Evolutionary conservation across 192 early-diverging fungal genomes (phyloP), one percentile per base, ranked within the genome.

Genomic region (Mortierella hygrophila): DNA sequence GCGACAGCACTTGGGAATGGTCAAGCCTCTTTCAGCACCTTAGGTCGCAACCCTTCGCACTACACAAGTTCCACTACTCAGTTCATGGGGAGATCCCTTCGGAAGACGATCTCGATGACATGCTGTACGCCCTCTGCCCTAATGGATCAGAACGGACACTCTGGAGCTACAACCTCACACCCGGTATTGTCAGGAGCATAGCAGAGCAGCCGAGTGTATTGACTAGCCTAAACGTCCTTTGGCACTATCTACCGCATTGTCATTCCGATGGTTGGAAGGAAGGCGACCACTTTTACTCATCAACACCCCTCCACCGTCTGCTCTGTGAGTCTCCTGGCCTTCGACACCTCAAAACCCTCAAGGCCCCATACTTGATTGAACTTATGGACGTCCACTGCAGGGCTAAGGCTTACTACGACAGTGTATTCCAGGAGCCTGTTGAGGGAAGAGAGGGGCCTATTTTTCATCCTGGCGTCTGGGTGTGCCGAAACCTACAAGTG

Each of bases 51-150:
- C 29, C 60, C 26, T 65, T 65, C 29, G 26, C 60, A 32, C 29
- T 65, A 13, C n/a, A 65, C 60, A 65, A 32, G 60, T 65, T 65
- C 60, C 60, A 65, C 11, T 65, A 65, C 60, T 65, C 60, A 10
- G 60, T 32, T 2, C 60, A 32, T 11, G 11, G 60, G 7, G 60
- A 32, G 8, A 35, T 65, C 29, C 60, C 60, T 32, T 65, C 60
- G 29, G 60, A 65, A 65, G 60, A 65, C 60, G 60, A 65, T 32
- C 60, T 65, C 9, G 10, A 65, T 29, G 60, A 65, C 11, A 65
- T 65, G 60, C 29, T 65, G 60, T 65, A 65, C 23, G 60, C 29
- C 11, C 60, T 65, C 9, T 65, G 60, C 11, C 60, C 60, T 29
- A 65, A 65, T 65, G 60, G 60, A 65, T 65, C 29, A 3, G 60